Base-by-base conservation (phyloP, 257 asterid genomes). In the Rubia yunnanensis region DNA sequence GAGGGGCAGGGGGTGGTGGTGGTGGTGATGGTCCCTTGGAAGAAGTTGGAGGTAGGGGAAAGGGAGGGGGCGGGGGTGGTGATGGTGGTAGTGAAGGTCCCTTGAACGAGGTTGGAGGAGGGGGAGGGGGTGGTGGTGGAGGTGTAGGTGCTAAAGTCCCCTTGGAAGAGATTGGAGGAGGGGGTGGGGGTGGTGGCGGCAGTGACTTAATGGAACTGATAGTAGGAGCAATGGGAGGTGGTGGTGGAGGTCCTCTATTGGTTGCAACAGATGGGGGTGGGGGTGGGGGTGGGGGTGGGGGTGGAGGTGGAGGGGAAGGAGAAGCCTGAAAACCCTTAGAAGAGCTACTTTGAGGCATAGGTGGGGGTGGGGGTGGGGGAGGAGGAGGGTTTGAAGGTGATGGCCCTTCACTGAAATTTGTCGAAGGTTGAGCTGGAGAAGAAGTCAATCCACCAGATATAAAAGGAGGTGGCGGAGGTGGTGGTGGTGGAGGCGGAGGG, bases 21-120 rank as follows among this genome's bases (percentile, higher is more conserved):
- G 68, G 68, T 5, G 22, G 34, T 31, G 74, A 44, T 0, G 74
- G 66, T 3, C 66, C 70, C 23, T 52, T 70, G 18, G 10, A 36
- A 23, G 64, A 53, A 17, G 15, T 36, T 17, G n/a, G 23, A 53
- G n/a, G n/a, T n/a, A n/a, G n/a, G n/a, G n/a, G n/a, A n/a, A n/a
- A n/a, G n/a, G n/a, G n/a, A n/a, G 59, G 70, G 31, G 72, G 77
- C 14, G 65, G 73, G 13, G 70, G 77, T 32, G 66, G 66, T 4
- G 31, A 68, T 24, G 74, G 13, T 26, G 68, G 68, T 1, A 15
- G 34, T 31, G 74, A 44, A 0, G 74, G 70, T 3, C 66, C 70
- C 31, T 39, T 74, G 13, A 10, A 36, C 23, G 64, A 53, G 22
- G 23, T 38, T 17, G 34, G 24, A 60, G 60, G 70, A 31, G 72